Evolutionary conservation across 768 basidiomycete species (phyloP).

Genomic region (Suillus placidus): DNA sequence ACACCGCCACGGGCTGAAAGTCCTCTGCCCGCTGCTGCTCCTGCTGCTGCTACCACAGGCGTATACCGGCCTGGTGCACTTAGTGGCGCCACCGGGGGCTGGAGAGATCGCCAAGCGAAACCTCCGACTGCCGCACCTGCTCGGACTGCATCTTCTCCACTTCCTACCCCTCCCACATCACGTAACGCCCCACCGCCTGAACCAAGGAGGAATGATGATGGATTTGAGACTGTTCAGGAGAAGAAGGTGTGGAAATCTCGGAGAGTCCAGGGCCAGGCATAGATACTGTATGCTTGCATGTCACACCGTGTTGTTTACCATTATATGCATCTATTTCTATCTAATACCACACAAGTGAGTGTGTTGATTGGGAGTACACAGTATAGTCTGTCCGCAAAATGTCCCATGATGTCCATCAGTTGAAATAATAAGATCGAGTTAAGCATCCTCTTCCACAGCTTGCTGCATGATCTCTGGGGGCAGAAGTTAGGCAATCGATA

Average conservation of each 20-base stretch:
- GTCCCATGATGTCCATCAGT: conserved; percentile 13
- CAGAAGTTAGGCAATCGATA: not conserved
- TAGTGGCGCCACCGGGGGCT: conserved; percentile 45
- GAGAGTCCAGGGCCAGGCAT: conserved; percentile 19
- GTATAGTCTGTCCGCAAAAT: conserved; percentile 16
- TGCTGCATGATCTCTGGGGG: conserved; percentile 46
- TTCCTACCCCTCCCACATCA: conserved; percentile 20
- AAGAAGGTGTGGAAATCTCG: conserved; percentile 29
- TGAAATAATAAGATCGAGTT: conserved; percentile 10
- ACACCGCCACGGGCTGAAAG: conserved; percentile 58
- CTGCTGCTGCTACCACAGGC: conserved; percentile 29
- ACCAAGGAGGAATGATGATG: conserved; percentile 60
- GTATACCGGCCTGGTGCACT: conserved; percentile 50
- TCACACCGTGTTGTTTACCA: conserved; percentile 10
- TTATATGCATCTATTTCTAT: conserved; percentile 16
- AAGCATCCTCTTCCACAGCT: conserved; percentile 46
- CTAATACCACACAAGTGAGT: conserved; percentile 20
- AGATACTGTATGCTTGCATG: not conserved
- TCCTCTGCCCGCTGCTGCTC: conserved; percentile 42
- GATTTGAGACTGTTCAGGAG: conserved; percentile 62
- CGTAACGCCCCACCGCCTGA: conserved; percentile 36
- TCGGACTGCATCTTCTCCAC: conserved; percentile 42
- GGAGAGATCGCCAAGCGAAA: conserved; percentile 61
- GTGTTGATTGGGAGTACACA: conserved; percentile 21
- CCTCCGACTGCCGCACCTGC: conserved; percentile 35